Evolutionary conservation across 2,329 filamentous ascomycete species (phyloP).

Genomic region (Hymenoscyphus salicellus): DNA sequence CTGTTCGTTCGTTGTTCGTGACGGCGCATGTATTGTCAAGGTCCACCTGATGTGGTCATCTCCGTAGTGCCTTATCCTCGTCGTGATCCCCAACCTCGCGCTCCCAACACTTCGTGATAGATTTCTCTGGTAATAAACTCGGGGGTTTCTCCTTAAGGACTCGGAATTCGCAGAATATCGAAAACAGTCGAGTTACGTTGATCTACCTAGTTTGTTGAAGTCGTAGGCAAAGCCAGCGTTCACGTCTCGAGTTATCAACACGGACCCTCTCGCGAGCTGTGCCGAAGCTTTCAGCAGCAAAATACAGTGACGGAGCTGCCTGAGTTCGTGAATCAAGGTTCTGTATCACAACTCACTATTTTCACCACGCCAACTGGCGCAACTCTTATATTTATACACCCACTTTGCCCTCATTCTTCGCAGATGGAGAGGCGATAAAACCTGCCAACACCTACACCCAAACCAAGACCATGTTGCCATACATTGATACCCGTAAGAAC

Average conservation of each 20-base stretch:
- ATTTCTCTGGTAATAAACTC: neutral
- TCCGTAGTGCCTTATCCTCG: conserved; percentile 8
- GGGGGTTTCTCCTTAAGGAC: neutral
- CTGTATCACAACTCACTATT: neutral
- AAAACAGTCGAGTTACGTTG: neutral
- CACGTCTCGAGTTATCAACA: neutral
- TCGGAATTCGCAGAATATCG: neutral
- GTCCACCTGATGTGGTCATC: conserved; percentile 25
- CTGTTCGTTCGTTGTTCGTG: neutral
- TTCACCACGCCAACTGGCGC: neutral
- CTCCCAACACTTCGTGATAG: neutral
- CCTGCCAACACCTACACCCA: neutral
- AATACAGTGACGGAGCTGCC: too few relatives aligned
- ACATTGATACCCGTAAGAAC: conserved; percentile 57
- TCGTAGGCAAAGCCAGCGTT: neutral
- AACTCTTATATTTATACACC: neutral
- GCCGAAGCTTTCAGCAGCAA: conserved; percentile 5
- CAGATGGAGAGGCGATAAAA: conserved; percentile 29
- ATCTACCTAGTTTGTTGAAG: neutral
- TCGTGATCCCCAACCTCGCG: neutral
- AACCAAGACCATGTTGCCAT: conserved; percentile 54
- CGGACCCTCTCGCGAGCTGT: neutral
- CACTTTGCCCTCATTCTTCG: neutral
- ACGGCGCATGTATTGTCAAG: conserved; percentile 18
- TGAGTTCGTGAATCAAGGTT: neutral